Base-by-base conservation (phyloP, 306 rosid species). In the Glycine latifolia region DNA sequence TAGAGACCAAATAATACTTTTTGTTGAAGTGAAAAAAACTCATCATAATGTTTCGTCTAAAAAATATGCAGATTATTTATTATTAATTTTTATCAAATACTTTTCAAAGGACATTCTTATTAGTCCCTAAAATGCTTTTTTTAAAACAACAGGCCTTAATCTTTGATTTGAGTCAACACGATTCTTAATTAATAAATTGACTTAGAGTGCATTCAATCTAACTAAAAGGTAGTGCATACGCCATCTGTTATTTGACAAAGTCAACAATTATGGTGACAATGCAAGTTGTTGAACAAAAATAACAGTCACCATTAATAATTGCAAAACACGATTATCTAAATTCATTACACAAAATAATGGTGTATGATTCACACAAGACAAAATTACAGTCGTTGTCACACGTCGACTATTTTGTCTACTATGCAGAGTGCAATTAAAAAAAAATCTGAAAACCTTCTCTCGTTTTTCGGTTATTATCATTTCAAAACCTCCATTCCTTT, bases 371-470 rank as follows among this genome's bases (percentile, higher is more conserved):
- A 54, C 52, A 46, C 71, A 72, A 83, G 80, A 83, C 79, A 83
- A 83, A 79, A 82, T 73, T 47, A 67, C 70, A 35, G 58, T 84
- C 73, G 35, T 48, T 73, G 80, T 66, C 87, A 79, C 84, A 71
- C 73, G 72, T 58, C 50, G 2, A 48, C 16, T 33, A 17, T 58
- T 16, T 61, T 73, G 80, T 84, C 83, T 78, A 66, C 60, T 35
- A 54, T 53, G 75, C 55, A 62, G 44, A 83, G 50, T 52, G 43
- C 20, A 44, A 66, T 62, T 41, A 10, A 75, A 71, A 75, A 71
- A 10, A 61, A 33, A 20, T 31, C 9, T 46, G 6, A 11, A 31
- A 26, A 4, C 5, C 41, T 37, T 37, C 41, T 37, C 41, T 37
- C 39, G 14, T n/a, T 43, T 60, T 50, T 63, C 54, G 2, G 3